A percentile compares a stretch with the other conserved stretches of the same genome.
phyloP scores from a whole-genome alignment of 768 basidiomycete genomes.

The Termitomyces sp. region DNA sequence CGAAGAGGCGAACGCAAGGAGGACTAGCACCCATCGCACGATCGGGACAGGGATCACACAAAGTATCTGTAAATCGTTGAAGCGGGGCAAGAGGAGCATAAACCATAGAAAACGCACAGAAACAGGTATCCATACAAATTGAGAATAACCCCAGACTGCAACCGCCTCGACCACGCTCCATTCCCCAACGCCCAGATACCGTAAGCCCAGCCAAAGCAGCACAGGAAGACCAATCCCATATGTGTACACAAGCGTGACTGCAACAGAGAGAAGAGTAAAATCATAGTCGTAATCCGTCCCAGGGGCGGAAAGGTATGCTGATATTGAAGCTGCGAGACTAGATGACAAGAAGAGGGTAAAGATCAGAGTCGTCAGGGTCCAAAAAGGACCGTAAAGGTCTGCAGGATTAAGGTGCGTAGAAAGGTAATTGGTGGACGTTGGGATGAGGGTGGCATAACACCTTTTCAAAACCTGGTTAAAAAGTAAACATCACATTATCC shows the following conservation, averaged over 20 bases:
- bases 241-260: conserved; percentile 77
- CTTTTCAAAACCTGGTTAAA: conserved; percentile 55
- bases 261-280: conserved; percentile 79
- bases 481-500: neutral
- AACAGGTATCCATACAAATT: conserved; percentile 87
- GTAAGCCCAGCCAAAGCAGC: conserved; percentile 75
- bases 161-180: conserved; percentile 86
- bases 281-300: conserved; percentile 66
- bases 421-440: conserved; percentile 59
- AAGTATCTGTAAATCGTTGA: conserved; percentile 45
- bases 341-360: conserved; percentile 93
- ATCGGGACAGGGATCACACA: conserved; percentile 84
- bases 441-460: conserved; percentile 76
- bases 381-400: conserved; percentile 91
- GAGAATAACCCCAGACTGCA: conserved; percentile 75
- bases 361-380: conserved; percentile 94
- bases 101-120: conserved; percentile 44
- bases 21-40: conserved; percentile 77
- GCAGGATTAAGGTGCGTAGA: conserved; percentile 60
- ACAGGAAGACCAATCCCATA: conserved; percentile 85
- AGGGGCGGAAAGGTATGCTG: conserved; percentile 73
- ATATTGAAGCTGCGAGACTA: conserved; percentile 83
- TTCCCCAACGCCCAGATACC: conserved; percentile 84
- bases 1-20: conserved; percentile 69
- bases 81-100: neutral